Conservation (phyloP, 2,329 filamentous ascomycete species). For the Curvularia spicifera region DNA sequence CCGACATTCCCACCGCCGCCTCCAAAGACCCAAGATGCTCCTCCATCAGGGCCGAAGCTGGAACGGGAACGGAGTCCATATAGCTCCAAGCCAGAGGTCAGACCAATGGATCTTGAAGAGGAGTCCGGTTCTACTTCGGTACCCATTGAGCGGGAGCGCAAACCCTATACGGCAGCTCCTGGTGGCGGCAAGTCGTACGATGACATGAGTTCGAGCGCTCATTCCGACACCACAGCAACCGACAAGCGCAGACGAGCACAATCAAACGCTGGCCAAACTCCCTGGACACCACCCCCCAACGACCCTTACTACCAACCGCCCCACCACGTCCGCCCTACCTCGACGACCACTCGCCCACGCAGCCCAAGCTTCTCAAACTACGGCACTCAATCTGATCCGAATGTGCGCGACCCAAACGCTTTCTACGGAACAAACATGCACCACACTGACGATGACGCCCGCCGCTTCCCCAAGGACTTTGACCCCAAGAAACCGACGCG, state of each 20-base stretch:
- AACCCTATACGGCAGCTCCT: slow-evolving; percentile 67
- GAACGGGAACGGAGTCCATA: slow-evolving; percentile 49
- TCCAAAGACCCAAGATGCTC: slow-evolving; percentile 29
- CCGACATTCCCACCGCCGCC: slow-evolving; percentile 47
- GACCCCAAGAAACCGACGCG: slow-evolving; percentile 38
- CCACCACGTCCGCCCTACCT: slow-evolving; percentile 32
- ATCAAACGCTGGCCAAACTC: slow-evolving; percentile 42
- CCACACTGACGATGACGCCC: slow-evolving; percentile 41
- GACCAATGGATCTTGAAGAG: slow-evolving; percentile 44
- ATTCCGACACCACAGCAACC: slow-evolving; percentile 32
- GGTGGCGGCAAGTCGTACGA: slow-evolving; percentile 64
- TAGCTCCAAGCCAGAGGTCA: slow-evolving; percentile 32
- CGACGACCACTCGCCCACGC: slow-evolving; percentile 33
- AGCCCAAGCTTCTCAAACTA: slow-evolving; percentile 47
- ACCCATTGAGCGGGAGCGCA: slow-evolving; percentile 69
- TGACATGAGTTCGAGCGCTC: slow-evolving; percentile 30
- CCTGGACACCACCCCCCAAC: slow-evolving; percentile 34
- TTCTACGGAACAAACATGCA: slow-evolving; percentile 45
- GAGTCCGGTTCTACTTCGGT: slow-evolving; percentile 49
- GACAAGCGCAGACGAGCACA: slow-evolving; percentile 40
- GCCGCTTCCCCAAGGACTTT: slow-evolving; percentile 39
- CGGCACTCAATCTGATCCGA: slow-evolving; percentile 44
- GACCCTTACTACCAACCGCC: slow-evolving; percentile 30
- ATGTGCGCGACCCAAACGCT: slow-evolving; percentile 37
- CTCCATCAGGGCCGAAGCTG: slow-evolving; percentile 25